These are phyloP conservation scores for Naganishia antarctica DNA, from an alignment of 768 basidiomycete genomes.

Conservation along the genomic window DNA sequence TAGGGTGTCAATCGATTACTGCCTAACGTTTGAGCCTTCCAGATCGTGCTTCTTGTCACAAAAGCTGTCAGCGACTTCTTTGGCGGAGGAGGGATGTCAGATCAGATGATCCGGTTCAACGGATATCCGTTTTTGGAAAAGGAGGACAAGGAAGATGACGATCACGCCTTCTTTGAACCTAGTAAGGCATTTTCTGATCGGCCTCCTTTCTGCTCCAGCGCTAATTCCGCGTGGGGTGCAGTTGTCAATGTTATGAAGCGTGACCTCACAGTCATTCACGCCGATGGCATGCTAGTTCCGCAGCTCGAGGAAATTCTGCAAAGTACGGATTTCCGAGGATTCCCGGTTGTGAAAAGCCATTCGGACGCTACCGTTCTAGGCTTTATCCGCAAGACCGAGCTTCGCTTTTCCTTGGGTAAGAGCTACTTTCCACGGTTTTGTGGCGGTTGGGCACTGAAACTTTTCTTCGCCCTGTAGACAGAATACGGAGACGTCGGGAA, in stretches of 20 bases:
- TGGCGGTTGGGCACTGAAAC: neutral
- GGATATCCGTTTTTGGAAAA: slow-evolving; percentile 96
- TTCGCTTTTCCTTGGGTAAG: slow-evolving; percentile 78
- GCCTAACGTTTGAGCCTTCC: slow-evolving; percentile 26
- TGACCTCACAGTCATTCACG: slow-evolving; percentile 67
- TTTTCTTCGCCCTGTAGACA: slow-evolving; percentile 56
- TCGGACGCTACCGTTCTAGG: slow-evolving; percentile 65
- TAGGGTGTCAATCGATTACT: neutral
- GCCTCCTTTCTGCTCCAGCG: neutral
- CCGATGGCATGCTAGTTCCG: slow-evolving; percentile 59
- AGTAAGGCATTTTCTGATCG: slow-evolving; percentile 62
- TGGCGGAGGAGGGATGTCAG: slow-evolving; percentile 88
- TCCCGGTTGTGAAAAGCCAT: slow-evolving; percentile 71
- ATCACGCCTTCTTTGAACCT: slow-evolving; percentile 77
- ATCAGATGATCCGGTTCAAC: slow-evolving; percentile 94
- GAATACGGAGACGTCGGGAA: slow-evolving; percentile 60
- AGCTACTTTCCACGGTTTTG: neutral
- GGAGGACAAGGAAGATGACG: slow-evolving; percentile 59
- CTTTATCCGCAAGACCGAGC: slow-evolving; percentile 79
- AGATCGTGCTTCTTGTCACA: slow-evolving; percentile 95
- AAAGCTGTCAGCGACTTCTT: slow-evolving; percentile 95
- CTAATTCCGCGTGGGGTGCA: slow-evolving; percentile 38
- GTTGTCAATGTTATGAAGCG: slow-evolving; percentile 87
- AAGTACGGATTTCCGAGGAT: slow-evolving; percentile 76
- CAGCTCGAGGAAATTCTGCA: slow-evolving; percentile 64